These are phyloP conservation scores for Fusarium liriodendri DNA, from an alignment of 2,329 filamentous ascomycete species.

Conservation along the genomic window DNA sequence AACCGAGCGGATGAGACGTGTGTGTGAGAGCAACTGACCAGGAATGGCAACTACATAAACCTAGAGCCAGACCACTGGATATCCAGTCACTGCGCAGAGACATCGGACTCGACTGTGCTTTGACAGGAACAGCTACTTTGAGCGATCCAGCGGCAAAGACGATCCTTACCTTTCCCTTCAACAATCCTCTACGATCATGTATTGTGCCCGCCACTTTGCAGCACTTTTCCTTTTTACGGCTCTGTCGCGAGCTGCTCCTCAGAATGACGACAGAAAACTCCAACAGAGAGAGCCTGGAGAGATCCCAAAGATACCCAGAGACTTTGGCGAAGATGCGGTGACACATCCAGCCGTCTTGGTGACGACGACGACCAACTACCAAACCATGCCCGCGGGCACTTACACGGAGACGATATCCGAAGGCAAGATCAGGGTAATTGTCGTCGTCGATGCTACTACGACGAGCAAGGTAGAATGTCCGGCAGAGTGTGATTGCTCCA, in stretches of 20 bases:
- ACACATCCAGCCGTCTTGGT: background rate
- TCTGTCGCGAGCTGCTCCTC: background rate
- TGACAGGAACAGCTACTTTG: background rate
- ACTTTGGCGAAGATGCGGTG: background rate
- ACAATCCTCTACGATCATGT: background rate
- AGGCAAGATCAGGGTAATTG: slow-evolving; percentile 31
- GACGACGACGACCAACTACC: slow-evolving; percentile 33
- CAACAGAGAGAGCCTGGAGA: background rate
- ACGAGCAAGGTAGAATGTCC: slow-evolving; percentile 21
- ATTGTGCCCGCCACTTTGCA: background rate
- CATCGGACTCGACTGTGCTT: background rate
- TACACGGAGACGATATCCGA: slow-evolving; percentile 37
- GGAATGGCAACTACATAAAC: slow-evolving; percentile 32
- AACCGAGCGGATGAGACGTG: background rate
- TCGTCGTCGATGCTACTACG: slow-evolving; percentile 28
- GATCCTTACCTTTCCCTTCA: background rate
- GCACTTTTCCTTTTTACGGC: slow-evolving; percentile 1
- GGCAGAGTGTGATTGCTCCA: slow-evolving; percentile 42
- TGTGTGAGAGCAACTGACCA: slow-evolving; percentile 1
- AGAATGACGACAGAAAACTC: background rate
- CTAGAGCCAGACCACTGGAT: slow-evolving; percentile 11
- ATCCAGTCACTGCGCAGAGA: background rate
- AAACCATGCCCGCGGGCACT: slow-evolving; percentile 40
- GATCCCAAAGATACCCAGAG: background rate
- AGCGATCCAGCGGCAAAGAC: background rate